Evolutionary conservation across 306 rosid species (phyloP), one percentile per base, ranked within the genome.

Genomic region (Ammopiptanthus mongolicus): DNA sequence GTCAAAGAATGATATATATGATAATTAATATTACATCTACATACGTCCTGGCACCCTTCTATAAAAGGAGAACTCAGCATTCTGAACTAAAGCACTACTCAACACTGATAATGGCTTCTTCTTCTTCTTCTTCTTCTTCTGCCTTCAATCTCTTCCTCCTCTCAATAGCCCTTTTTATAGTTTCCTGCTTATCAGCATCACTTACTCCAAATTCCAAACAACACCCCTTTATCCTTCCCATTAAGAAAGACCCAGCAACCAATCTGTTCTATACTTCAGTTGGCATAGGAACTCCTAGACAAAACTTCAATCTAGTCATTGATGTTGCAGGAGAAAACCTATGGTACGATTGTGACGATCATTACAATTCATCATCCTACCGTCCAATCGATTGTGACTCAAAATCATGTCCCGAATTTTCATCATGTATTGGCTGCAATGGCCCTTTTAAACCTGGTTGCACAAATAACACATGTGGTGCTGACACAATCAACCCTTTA

Each of bases 391-490:
- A 6, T 1, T 85, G 87, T 37, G 56, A 25, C 50, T 75, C 87
- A 19, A 55, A 56, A 12, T 3, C 6, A 69, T 87, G 89, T 69
- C 76, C 82, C n/a, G n/a, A n/a, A n/a, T n/a, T n/a, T n/a, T n/a
- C n/a, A n/a, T n/a, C n/a, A 2, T 82, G 86, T 18, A 0, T 12
- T 12, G 67, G 77, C 25, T 82, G 84, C 72, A 29, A 23, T 34
- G 72, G 87, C n/a, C 80, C 84, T n/a, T 77, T 33, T 50, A 76
- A 51, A 64, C 83, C 89, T 17, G 87, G 85, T 17, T 82, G 85
- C 78, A 52, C 81, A 29, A 70, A 83, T 6, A 60, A 69, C 56
- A 82, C 84, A 0, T 87, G 89, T 50, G 18, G 46, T 28, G 9
- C 70, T 8, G 2, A 9, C 0, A 7, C 70, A 34, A 8, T 22